These are phyloP conservation scores for Lenzites betulinus DNA, from an alignment of 768 basidiomycete genomes.

Conservation along the genomic window DNA sequence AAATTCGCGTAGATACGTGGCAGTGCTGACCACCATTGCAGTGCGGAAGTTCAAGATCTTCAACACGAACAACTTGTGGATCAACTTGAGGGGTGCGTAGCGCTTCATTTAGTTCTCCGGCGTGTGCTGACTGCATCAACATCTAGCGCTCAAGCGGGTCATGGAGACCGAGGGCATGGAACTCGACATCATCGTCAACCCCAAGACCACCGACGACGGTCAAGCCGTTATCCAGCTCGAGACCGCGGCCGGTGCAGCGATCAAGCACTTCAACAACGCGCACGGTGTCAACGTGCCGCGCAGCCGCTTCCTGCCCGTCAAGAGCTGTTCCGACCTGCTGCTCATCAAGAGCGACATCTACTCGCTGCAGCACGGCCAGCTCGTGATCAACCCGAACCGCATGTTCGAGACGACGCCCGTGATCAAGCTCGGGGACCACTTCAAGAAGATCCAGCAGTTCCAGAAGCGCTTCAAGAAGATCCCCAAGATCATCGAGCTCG, in stretches of 20 bases:
- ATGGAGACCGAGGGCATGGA: slow-evolving; percentile 88
- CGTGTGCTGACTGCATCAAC: background rate
- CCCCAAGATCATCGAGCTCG: slow-evolving; percentile 86
- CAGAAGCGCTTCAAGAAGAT: slow-evolving; percentile 96
- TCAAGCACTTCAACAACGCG: slow-evolving; percentile 91
- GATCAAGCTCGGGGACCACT: slow-evolving; percentile 94
- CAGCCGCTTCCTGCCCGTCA: slow-evolving; percentile 89
- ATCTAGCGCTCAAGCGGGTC: slow-evolving; percentile 80
- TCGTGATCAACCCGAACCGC: slow-evolving; percentile 79
- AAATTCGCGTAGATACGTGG: slow-evolving; percentile 1
- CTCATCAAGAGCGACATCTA: slow-evolving; percentile 94
- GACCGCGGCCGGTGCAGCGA: slow-evolving; percentile 84
- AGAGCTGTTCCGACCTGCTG: slow-evolving; percentile 85
- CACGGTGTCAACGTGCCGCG: slow-evolving; percentile 96
- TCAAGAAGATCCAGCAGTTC: slow-evolving; percentile 95
- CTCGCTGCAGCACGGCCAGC: slow-evolving; percentile 83
- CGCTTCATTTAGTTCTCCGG: background rate
- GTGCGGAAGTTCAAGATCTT: slow-evolving; percentile 93
- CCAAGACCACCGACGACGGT: slow-evolving; percentile 85
- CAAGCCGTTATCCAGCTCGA: slow-evolving; percentile 64
- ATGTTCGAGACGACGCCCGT: slow-evolving; percentile 92
- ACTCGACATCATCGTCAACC: slow-evolving; percentile 94
- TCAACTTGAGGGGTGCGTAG: slow-evolving; percentile 67
- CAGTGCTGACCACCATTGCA: slow-evolving; percentile 22
- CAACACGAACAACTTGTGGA: slow-evolving; percentile 85